These are phyloP conservation scores for Candida nitratophila DNA, from an alignment of 805 yeast species.

Conservation along the genomic window DNA sequence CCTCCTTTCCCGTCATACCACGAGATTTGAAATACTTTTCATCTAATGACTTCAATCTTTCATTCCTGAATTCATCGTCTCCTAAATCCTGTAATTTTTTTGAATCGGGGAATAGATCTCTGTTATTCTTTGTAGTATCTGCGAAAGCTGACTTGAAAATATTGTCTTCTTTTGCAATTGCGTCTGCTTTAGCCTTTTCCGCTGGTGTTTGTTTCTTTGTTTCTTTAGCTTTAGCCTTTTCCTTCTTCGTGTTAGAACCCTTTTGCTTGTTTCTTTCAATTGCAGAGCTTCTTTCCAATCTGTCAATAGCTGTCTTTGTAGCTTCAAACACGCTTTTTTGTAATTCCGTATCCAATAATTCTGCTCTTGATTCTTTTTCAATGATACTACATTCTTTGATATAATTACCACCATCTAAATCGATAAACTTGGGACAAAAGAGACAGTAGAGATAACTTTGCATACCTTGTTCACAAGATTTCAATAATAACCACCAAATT, in stretches of 20 bases:
- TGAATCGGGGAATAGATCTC: not conserved
- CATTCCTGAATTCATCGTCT: not conserved
- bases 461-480: slow-evolving; percentile 71
- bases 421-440: slow-evolving; percentile 63
- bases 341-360: slow-evolving; percentile 51
- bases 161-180: not conserved
- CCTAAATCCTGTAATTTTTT: not conserved
- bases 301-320: slow-evolving; percentile 51
- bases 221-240: not conserved
- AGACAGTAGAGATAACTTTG: slow-evolving; percentile 68
- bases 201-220: not conserved
- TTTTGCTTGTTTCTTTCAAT: slow-evolving; percentile 43
- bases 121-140: not conserved
- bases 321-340: slow-evolving; percentile 54
- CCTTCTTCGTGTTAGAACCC: not conserved
- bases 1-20: no score
- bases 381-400: slow-evolving; percentile 65
- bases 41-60: not conserved
- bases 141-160: not conserved
- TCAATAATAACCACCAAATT: slow-evolving; percentile 72
- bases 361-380: slow-evolving; percentile 47
- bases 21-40: not conserved
- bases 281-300: slow-evolving; percentile 67
- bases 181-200: not conserved
- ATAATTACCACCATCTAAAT: slow-evolving; percentile 57